Base-by-base conservation (phyloP, 257 asterid genomes). In the Solanum lycopersicoides region DNA sequence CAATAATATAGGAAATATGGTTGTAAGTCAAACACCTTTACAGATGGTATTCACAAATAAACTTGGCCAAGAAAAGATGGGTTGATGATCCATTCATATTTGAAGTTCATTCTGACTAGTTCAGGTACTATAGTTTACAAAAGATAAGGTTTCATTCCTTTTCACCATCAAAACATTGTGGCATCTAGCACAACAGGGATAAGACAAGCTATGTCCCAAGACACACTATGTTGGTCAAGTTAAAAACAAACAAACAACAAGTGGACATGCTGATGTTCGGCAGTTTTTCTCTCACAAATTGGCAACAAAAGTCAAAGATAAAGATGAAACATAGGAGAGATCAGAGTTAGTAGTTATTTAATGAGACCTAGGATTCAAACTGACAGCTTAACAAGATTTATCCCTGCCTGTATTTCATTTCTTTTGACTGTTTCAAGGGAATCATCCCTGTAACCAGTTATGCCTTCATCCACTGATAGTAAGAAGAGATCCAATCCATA, bases 391-490 rank as follows among this genome's bases (percentile, higher is more conserved):
- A 23, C 32, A 25, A 63, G 86, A 59, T 73, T 23, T 30, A 30
- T 21, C 20, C 74, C 73, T 84, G 94, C 99, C 99, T 97, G 99
- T 68, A 97, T 90, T 94, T 97, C 99, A 88, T 97, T 97, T 92
- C 99, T 91, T 89, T 97, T 95, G 89, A 95, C 99, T 89, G 99
- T 97, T 91, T 97, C 98, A 71, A 97, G 99, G 10, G 99, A 97
- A 88, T 97, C 99, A 83, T 97, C 99, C 89, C 99, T 91, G 93
- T 97, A 97, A 79, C 99, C 99, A 20, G 99, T 95, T 90, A 97
- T 97, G 83, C 99, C 99, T 90, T 97, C 99, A 88, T 97, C 99
- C 86, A 97, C 94, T 7, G 99, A 97, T 18, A 97, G 93, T 91
- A 97, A 95, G 92, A 97, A 97, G 89, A 97, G 98, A 90, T 97